Evolutionary conservation across 2,329 filamentous ascomycete species (phyloP), one percentile per base, ranked within the genome.

Genomic region (Curvularia lunata): DNA sequence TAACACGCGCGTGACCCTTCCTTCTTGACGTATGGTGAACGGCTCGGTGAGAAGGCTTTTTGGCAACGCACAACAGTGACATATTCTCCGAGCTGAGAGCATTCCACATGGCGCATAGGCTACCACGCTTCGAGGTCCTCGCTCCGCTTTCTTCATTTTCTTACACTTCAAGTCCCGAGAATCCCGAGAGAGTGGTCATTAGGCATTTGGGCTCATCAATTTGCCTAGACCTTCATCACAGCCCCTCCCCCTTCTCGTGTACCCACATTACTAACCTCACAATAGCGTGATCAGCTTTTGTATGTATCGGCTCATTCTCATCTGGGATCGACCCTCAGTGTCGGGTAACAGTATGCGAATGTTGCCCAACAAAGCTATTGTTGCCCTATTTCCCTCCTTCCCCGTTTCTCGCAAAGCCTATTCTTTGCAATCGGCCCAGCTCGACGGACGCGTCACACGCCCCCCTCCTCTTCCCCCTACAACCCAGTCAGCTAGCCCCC

Each of bases 381-480:
- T 16, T 42, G 21, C 19, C 40, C 19, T 42, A 13, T 42, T 23
- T 7, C 23, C 23, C 21, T 23, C 19, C 21, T 42, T 23, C 19
- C 9, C 40, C 42, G 30, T 28, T 52, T n/a, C 46, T 25, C 37
- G 42, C 42, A 25, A 38, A 37, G 32, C 28, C 32, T 28, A 45
- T 47, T 34, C 45, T 55, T 57, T 45, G 12, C 34, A 43, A 54
- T 57, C 54, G 49, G 54, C 54, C 43, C 49, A 57, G 34, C 49
- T 43, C 8, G 32, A 41, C 48, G 40, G 49, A 57, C 54, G 54
- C 54, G 49, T 54, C 49, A 54, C 49, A 48, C 42, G 34, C 34
- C 42, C 42, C 49, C 32, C 41, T 30, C 28, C 28, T 30, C 42
- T 32, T 16, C 32, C 32, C 32, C 42, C 34, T 34, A 16, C 21